Evolutionary conservation across 805 yeast species (phyloP), one percentile per base, ranked within the genome.

Genomic region (Ogataea chonburiensis): DNA sequence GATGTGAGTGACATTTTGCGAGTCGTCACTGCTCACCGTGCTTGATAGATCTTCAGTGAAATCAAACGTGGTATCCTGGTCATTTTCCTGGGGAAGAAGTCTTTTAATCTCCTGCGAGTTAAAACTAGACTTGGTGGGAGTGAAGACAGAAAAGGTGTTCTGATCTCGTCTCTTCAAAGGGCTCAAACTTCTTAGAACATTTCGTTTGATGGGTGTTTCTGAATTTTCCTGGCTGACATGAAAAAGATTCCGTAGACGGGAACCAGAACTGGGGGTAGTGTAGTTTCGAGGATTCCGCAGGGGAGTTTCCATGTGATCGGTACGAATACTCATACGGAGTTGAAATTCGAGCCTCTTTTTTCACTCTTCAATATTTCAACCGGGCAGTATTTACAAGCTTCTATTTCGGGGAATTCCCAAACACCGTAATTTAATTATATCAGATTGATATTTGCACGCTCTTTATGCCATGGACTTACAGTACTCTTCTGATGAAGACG

Each of bases 41-140:
- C 43, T 37, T 10, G 51, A 38, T 21, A 34, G 21, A 13, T 33
- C 39, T n/a, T 43, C 46, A 4, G 46, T 42, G 19, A 26, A 37
- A 28, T 39, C 39, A 6, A 37, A 19, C 1, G 39, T 39, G 7
- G 25, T 20, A 22, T 42, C 40, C 4, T 19, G 17, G 12, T 15
- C 12, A 7, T 22, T 25, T 9, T 5, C 26, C 28, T 14, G 26
- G 26, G 12, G 16, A n/a, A n/a, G n/a, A n/a, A n/a, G n/a, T n/a
- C n/a, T 24, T 24, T 9, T 13, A 11, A 14, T 28, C 14, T 31
- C 31, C 20, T 28, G 28, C 14, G 19, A 18, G 12, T 7, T 27
- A n/a, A 24, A 14, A 10, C 11, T 18, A 4, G 26, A 16, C 4
- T 14, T 18, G 19, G 34, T 31, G 8, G 31, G 38, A 14, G 27